Percentiles rank a stretch among this genome's conserved stretches.
Conservation (phyloP, 2,329 filamentous ascomycete genomes). For the Pestalotiopsis sp. region DNA sequence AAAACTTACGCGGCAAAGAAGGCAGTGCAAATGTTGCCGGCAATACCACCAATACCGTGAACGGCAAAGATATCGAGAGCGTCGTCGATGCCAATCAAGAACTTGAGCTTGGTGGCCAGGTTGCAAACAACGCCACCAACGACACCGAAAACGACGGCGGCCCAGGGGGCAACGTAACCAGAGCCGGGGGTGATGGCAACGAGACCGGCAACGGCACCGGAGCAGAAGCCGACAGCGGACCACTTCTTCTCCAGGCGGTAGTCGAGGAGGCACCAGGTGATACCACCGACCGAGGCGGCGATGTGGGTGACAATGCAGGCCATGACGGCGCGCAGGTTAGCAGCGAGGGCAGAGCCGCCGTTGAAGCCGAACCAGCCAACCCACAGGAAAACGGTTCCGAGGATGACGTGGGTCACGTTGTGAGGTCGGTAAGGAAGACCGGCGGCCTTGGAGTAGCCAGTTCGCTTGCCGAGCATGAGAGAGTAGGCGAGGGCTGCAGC, state of each 20-base stretch:
- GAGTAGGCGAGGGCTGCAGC: constrained; percentile 73
- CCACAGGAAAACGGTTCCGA: constrained; percentile 80
- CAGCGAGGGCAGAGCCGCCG: constrained; percentile 77
- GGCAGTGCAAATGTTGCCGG: constrained; percentile 77
- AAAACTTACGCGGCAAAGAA: constrained; percentile 69
- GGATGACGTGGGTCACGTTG: constrained; percentile 73
- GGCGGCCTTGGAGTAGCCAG: constrained; percentile 61
- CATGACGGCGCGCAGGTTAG: constrained; percentile 87
- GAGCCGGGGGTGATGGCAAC: constrained; percentile 86
- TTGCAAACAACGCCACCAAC: constrained; percentile 71
- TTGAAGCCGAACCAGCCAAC: constrained; percentile 98
- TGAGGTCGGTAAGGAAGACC: constrained; percentile 70
- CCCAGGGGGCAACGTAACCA: constrained; percentile 74
- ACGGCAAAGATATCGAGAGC: constrained; percentile 90
- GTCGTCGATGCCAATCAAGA: constrained; percentile 75
- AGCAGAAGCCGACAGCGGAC: constrained; percentile 93
- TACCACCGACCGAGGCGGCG: constrained; percentile 76
- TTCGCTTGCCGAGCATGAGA: constrained; percentile 71
- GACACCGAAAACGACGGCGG: constrained; percentile 59
- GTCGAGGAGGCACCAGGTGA: constrained; percentile 84
- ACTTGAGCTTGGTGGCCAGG: constrained; percentile 84
- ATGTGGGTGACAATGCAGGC: constrained; percentile 87
- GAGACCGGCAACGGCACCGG: constrained; percentile 82
- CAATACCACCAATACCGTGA: constrained; percentile 82
- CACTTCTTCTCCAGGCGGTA: constrained; percentile 92